phyloP scores from a whole-genome alignment of 176 grass and related monocot species.

The Eleusine coracana region DNA sequence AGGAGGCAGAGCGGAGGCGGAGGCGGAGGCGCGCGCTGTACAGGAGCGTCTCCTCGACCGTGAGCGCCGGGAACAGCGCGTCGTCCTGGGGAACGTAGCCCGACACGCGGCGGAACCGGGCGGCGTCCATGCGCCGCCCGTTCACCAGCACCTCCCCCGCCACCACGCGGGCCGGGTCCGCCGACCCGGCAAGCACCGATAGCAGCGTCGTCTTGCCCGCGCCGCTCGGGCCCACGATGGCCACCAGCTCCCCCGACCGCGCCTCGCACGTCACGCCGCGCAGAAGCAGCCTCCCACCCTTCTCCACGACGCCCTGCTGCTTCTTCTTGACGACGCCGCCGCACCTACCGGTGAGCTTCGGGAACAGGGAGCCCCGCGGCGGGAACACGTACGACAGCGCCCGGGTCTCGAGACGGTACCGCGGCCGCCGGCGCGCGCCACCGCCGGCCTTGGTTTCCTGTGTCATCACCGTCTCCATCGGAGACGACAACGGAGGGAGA shows the following conservation, averaged over 20 bases:
- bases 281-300: constrained; percentile 40
- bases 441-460: neutral
- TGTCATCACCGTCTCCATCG: constrained; percentile 52
- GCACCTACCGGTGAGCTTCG: too few relatives aligned
- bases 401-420: constrained; percentile 72
- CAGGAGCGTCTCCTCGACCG: constrained; percentile 84
- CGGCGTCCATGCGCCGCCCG: constrained; percentile 64
- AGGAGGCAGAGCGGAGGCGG: neutral
- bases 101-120: constrained; percentile 71
- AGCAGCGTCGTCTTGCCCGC: constrained; percentile 93
- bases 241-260: constrained; percentile 65
- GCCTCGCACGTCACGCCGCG: constrained; percentile 74
- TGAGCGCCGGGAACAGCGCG: constrained; percentile 88
- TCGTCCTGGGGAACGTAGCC: constrained; percentile 92
- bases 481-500: constrained; percentile 11
- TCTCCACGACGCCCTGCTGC: neutral
- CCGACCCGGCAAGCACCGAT: constrained; percentile 73
- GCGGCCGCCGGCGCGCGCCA: constrained; percentile 28
- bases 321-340: too few relatives aligned
- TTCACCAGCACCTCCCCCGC: constrained; percentile 69
- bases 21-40: constrained; percentile 84
- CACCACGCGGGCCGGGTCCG: constrained; percentile 50
- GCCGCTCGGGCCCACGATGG: constrained; percentile 85
- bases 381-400: constrained; percentile 67
- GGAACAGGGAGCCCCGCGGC: neutral